Evolutionary conservation across 345 rosid species (phyloP).

Genomic region (Sisymbrium irio): DNA sequence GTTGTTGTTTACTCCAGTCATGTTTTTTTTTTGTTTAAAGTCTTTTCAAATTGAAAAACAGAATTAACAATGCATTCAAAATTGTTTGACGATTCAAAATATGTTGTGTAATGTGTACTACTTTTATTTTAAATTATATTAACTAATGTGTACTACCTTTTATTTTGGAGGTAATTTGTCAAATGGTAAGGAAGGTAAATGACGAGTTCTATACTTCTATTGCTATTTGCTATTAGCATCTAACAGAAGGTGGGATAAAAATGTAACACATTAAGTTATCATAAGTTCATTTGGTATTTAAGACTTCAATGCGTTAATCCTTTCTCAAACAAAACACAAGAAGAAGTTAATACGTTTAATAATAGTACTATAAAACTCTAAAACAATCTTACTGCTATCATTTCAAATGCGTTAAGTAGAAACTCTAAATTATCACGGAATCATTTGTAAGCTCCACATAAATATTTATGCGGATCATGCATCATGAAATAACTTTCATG

Average conservation of each 20-base stretch:
- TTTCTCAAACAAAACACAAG: too few relatives aligned
- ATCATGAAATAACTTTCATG: background rate
- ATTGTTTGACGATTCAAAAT: background rate
- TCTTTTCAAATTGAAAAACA: background rate
- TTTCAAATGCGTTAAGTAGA: background rate
- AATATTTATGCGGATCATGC: background rate
- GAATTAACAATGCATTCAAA: background rate
- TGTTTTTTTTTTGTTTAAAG: conserved; percentile 3
- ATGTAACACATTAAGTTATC: too few relatives aligned
- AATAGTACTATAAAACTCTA: too few relatives aligned
- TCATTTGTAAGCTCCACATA: background rate
- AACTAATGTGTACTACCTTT: too few relatives aligned
- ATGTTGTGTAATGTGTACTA: background rate
- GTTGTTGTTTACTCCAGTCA: conserved; percentile 22
- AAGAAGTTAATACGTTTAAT: too few relatives aligned
- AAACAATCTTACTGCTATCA: too few relatives aligned
- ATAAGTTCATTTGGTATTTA: too few relatives aligned
- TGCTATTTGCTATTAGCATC: background rate
- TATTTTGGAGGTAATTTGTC: too few relatives aligned
- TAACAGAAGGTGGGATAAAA: background rate
- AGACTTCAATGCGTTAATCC: too few relatives aligned
- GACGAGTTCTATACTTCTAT: too few relatives aligned
- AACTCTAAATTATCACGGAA: background rate
- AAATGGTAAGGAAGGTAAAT: too few relatives aligned
- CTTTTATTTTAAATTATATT: background rate